phyloP scores from a whole-genome alignment of 176 grass and related monocot genomes.

The Carex cristatella region DNA sequence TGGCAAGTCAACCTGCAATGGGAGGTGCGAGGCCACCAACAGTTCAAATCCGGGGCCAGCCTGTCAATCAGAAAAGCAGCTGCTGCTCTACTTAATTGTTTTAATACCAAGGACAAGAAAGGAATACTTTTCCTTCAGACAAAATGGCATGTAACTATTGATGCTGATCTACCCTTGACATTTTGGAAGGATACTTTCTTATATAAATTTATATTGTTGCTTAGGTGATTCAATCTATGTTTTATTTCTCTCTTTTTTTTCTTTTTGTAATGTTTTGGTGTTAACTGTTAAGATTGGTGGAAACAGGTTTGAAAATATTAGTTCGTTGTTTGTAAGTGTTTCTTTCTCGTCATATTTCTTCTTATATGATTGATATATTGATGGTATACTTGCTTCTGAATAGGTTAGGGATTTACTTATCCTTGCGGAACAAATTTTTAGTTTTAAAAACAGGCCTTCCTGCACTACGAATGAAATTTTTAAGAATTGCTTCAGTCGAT shows the following conservation, averaged over 20 bases:
- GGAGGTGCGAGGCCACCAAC: conserved; percentile 31
- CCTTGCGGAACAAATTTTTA: neutral
- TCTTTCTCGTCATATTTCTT: neutral
- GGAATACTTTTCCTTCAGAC: conserved; percentile 17
- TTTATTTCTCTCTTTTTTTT: conserved; percentile 14
- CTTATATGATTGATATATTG: neutral
- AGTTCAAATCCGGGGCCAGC: conserved; percentile 56
- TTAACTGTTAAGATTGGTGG: conserved; percentile 22
- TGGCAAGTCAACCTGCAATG: conserved; percentile 59
- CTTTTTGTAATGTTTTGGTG: conserved; percentile 13
- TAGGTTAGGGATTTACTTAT: neutral
- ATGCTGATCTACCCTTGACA: conserved; percentile 18
- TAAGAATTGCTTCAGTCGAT: neutral
- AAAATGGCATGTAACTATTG: conserved; percentile 31
- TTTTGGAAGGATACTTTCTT: conserved; percentile 21
- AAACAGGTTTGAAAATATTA: conserved; percentile 31
- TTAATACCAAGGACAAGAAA: conserved; percentile 8
- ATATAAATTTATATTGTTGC: conserved; percentile 22
- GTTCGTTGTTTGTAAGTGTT: conserved; percentile 19
- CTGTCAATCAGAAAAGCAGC: conserved; percentile 37
- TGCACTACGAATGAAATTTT: neutral
- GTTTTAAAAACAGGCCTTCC: neutral
- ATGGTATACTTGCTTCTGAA: neutral
- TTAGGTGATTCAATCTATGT: conserved; percentile 22
- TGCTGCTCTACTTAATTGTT: conserved; percentile 58